Percentiles rank a stretch among this genome's conserved stretches.
These are phyloP conservation scores for Ochetophila trinervis DNA, from an alignment of 306 rosid species.

Conservation along the genomic window DNA sequence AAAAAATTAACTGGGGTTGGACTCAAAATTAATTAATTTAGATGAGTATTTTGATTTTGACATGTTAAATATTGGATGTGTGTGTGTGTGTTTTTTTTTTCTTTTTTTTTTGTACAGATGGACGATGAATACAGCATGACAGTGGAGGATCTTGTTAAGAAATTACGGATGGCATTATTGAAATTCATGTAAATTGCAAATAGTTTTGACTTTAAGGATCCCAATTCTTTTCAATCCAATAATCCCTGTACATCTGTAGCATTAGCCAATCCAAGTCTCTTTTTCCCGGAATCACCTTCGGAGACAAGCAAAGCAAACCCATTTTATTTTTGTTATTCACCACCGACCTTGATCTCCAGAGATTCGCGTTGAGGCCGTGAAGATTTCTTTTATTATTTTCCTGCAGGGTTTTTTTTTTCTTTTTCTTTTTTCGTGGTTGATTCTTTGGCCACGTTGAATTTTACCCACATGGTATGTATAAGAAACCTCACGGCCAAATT, in stretches of 20 bases:
- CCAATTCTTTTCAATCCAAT: background rate
- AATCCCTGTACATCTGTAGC: conserved; percentile 3
- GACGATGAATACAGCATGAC: conserved; percentile 43
- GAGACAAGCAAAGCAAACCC: background rate
- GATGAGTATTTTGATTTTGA: background rate
- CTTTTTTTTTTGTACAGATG: conserved; percentile 46
- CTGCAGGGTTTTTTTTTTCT: conserved; percentile 16
- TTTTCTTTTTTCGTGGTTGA: conserved; percentile 26
- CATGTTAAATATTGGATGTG: background rate
- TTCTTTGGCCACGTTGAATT: conserved; percentile 23
- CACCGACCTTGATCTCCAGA: too few species aligned
- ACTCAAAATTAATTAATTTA: background rate
- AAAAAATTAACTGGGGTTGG: too few species aligned
- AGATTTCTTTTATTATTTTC: background rate
- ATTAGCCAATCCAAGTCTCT: background rate
- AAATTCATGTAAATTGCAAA: conserved; percentile 23
- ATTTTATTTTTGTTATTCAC: background rate
- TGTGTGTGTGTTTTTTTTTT: too few species aligned
- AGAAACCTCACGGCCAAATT: background rate
- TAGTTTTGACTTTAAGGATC: background rate
- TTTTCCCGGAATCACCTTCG: background rate
- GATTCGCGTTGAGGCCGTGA: background rate
- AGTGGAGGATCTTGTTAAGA: conserved; percentile 41
- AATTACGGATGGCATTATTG: conserved; percentile 35
- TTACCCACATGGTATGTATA: background rate